Conservation (phyloP, 176 grass and related monocot species). For the Poa pratensis region DNA sequence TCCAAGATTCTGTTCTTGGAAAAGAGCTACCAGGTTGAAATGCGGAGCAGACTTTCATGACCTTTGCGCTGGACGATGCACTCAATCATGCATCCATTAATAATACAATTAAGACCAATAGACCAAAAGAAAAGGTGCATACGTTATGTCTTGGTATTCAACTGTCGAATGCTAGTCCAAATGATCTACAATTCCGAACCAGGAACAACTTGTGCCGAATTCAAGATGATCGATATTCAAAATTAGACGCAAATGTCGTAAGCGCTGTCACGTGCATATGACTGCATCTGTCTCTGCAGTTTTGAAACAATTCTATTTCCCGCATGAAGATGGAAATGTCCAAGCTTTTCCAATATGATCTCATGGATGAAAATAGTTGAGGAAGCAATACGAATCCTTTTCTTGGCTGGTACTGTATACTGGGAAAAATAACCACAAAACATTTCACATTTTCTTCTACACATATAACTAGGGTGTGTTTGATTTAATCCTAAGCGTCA, state of each 20-base stretch:
- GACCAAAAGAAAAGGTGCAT: neutral
- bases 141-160: neutral
- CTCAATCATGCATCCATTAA: neutral
- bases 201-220: too few species aligned
- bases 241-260: neutral
- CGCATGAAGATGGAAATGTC: neutral
- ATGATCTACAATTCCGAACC: neutral
- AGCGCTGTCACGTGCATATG: neutral
- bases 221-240: neutral
- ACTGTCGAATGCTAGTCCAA: neutral
- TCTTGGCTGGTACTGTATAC: neutral
- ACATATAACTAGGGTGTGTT: too few species aligned
- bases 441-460: too few species aligned
- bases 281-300: neutral
- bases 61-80: neutral
- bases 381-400: neutral
- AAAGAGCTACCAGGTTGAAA: neutral
- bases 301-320: neutral
- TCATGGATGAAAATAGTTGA: too few species aligned
- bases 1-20: conserved; percentile 37
- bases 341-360: too few species aligned
- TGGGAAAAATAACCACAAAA: neutral
- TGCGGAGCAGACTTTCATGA: neutral
- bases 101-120: neutral
- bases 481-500: too few species aligned